Evolutionary conservation across 2,329 filamentous ascomycete genomes (phyloP).

Genomic region (Emmonsiellopsis sp.): DNA sequence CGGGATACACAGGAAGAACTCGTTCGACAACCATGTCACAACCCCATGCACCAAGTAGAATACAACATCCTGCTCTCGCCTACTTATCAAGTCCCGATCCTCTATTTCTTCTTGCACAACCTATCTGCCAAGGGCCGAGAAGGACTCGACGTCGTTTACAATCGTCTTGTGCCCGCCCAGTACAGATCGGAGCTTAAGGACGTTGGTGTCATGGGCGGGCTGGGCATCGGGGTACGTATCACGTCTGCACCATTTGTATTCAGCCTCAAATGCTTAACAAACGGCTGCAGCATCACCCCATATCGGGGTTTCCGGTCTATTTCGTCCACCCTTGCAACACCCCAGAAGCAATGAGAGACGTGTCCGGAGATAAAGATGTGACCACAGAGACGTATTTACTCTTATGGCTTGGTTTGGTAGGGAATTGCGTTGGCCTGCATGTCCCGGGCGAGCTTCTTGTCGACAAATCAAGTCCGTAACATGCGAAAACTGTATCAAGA

Average conservation of each 20-base stretch:
- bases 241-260: slow-evolving; percentile 6
- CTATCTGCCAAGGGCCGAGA: slow-evolving; percentile 40
- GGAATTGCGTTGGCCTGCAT: slow-evolving; percentile 67
- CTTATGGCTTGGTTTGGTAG: slow-evolving; percentile 82
- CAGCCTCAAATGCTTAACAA: slow-evolving; percentile 16
- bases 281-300: slow-evolving; percentile 61
- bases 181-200: slow-evolving; percentile 53
- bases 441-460: slow-evolving; percentile 57
- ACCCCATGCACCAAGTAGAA: slow-evolving; percentile 43
- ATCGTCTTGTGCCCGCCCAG: slow-evolving; percentile 57
- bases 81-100: slow-evolving; percentile 63
- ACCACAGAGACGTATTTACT: slow-evolving; percentile 61
- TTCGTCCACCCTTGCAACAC: slow-evolving; percentile 92
- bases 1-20: slow-evolving; percentile 31
- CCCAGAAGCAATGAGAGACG: slow-evolving; percentile 64
- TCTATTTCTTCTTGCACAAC: slow-evolving; percentile 63
- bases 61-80: slow-evolving; percentile 70
- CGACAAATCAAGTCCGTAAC: slow-evolving; percentile 8
- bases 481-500: slow-evolving; percentile 9
- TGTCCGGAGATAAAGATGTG: slow-evolving; percentile 37
- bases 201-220: slow-evolving; percentile 58
- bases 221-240: slow-evolving; percentile 63
- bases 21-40: slow-evolving; percentile 19
- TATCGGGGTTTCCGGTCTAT: slow-evolving; percentile 67
- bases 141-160: slow-evolving; percentile 56